These are phyloP conservation scores for Aspergillus felis DNA, from an alignment of 2,329 filamentous ascomycete genomes.

Conservation along the genomic window DNA sequence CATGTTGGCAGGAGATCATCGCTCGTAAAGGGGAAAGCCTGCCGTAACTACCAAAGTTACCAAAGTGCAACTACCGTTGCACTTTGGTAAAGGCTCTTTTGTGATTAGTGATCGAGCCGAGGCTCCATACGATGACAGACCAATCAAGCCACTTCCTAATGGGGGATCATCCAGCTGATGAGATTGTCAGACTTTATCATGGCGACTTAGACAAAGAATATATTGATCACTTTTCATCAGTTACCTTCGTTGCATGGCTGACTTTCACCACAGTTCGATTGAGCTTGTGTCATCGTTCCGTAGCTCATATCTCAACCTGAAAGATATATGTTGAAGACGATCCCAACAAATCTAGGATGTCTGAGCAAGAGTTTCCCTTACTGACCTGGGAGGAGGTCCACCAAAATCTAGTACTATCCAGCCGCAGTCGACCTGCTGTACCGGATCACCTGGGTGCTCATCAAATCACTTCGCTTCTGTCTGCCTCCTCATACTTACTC, in stretches of 20 bases:
- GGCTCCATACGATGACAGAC: not conserved
- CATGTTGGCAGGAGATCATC: no score
- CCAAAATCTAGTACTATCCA: not conserved
- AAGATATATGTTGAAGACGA: not conserved
- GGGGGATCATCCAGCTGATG: not conserved
- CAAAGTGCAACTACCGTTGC: no score
- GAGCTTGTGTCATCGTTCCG: not conserved
- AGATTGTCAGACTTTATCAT: not conserved
- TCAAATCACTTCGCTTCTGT: conserved; percentile 11
- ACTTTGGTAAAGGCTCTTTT: not conserved
- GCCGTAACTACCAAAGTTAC: no score
- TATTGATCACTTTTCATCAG: not conserved
- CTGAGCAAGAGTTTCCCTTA: not conserved
- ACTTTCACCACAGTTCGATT: not conserved
- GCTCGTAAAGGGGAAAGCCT: no score
- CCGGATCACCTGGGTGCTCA: not conserved
- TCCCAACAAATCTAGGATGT: not conserved
- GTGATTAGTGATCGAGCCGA: not conserved
- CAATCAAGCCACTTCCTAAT: not conserved
- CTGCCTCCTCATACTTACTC: conserved; percentile 17
- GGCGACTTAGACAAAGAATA: not conserved
- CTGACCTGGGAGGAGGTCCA: not conserved
- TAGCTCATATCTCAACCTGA: not conserved
- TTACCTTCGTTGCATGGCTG: not conserved
- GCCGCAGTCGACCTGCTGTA: not conserved